Evolutionary conservation across 148 eudicot species (phyloP).

Genomic region (Hydrangea macrophylla): DNA sequence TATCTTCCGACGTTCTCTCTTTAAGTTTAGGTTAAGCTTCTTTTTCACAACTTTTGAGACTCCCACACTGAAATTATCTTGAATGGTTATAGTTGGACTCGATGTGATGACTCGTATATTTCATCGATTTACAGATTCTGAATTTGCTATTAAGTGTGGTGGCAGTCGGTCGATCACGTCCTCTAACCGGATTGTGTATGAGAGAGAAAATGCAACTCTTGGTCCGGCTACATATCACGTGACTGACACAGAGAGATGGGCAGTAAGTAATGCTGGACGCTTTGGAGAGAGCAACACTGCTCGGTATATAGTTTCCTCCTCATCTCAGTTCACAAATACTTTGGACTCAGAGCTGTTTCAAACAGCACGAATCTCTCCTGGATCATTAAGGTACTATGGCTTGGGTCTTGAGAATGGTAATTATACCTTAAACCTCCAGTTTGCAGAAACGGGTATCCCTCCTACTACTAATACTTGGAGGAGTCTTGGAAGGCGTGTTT

Average conservation of each 20-base stretch:
- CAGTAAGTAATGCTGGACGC: conserved; percentile 67
- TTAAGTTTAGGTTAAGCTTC: neutral
- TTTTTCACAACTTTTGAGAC: neutral
- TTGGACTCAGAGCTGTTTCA: conserved; percentile 69
- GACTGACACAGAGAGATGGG: conserved; percentile 51
- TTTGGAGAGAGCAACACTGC: conserved; percentile 33
- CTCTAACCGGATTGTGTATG: conserved; percentile 33
- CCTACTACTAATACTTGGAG: conserved; percentile 41
- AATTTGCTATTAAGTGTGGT: conserved; percentile 77
- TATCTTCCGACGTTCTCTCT: too few species aligned
- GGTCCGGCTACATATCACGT: conserved; percentile 66
- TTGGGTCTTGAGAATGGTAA: conserved; percentile 84
- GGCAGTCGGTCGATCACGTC: conserved; percentile 56
- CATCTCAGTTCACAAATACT: conserved; percentile 42
- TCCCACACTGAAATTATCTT: neutral
- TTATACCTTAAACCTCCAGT: conserved; percentile 60
- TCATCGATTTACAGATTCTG: conserved; percentile 46
- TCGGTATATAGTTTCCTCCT: conserved; percentile 22
- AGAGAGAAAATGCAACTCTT: conserved; percentile 49
- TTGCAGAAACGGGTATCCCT: conserved; percentile 55
- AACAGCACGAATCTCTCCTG: conserved; percentile 66
- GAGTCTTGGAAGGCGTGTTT: conserved; percentile 75
- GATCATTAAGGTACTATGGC: conserved; percentile 79
- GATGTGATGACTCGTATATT: conserved; percentile 2
- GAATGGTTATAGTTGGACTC: neutral